Percentiles rank a stretch among this genome's conserved stretches.
Evolutionary conservation across 148 eudicot genomes (phyloP).

Genomic region (Fagopyrum homotropicum): DNA sequence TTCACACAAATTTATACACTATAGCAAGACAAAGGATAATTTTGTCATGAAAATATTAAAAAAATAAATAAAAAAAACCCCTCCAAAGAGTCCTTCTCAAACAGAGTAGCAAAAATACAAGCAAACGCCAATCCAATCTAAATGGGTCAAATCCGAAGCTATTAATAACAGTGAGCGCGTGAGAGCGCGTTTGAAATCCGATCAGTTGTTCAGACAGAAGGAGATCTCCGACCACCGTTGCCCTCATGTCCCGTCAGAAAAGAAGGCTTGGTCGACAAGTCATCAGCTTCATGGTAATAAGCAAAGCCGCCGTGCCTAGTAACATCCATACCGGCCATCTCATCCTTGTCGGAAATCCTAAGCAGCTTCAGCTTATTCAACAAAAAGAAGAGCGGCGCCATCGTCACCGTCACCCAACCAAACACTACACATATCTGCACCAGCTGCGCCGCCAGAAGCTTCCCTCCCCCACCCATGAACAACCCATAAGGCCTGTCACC

Average conservation of each 20-base stretch:
- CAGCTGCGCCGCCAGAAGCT: constrained; percentile 26
- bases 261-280: background rate
- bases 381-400: constrained; percentile 26
- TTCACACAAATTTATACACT: too few relatives aligned
- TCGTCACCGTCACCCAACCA: constrained; percentile 32
- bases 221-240: too few relatives aligned
- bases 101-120: too few relatives aligned
- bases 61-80: too few relatives aligned
- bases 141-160: too few relatives aligned
- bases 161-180: too few relatives aligned
- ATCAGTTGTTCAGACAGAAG: too few relatives aligned
- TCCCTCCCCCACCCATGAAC: constrained; percentile 35
- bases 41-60: too few relatives aligned
- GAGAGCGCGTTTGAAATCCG: too few relatives aligned
- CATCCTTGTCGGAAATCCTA: constrained; percentile 26
- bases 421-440: constrained; percentile 20
- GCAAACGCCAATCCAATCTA: too few relatives aligned
- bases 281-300: constrained; percentile 20
- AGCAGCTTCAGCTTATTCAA: constrained; percentile 20
- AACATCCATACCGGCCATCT: constrained; percentile 35
- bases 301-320: constrained; percentile 35
- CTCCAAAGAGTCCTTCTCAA: too few relatives aligned
- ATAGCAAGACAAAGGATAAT: too few relatives aligned
- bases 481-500: constrained; percentile 28
- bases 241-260: background rate